Conservation (phyloP, 2,329 filamentous ascomycete species). For the Uncinocarpus reesii region DNA sequence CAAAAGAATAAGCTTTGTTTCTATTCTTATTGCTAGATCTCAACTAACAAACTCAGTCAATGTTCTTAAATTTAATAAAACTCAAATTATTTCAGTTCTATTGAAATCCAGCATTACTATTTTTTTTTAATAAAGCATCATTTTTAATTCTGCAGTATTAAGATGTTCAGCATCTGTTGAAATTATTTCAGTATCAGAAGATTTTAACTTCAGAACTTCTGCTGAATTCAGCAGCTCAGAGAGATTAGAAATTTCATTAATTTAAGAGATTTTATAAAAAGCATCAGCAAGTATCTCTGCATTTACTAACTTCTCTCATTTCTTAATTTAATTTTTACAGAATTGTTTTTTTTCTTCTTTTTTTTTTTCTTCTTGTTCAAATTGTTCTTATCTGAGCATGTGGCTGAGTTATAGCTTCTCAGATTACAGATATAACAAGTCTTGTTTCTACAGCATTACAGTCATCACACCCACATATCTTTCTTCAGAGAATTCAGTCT, state of each 20-base stretch:
- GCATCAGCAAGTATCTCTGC: not conserved
- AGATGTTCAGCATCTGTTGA: no score
- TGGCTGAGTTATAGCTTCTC: no score
- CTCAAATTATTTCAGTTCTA: no score
- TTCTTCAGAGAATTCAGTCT: no score
- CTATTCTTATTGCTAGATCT: not conserved
- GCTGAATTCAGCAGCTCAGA: not conserved
- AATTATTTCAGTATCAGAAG: not conserved
- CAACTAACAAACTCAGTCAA: not conserved
- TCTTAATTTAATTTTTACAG: not conserved
- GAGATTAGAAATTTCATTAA: not conserved
- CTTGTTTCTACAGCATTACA: no score
- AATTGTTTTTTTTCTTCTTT: not conserved
- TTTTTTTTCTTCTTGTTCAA: not conserved
- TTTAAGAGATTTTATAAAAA: not conserved
- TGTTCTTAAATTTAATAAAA: not conserved
- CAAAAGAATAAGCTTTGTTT: no score
- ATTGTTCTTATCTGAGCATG: no score
- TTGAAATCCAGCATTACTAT: no score
- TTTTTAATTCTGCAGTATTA: no score
- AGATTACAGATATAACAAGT: no score
- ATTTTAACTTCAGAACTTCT: not conserved
- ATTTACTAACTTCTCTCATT: not conserved
- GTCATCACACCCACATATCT: no score
- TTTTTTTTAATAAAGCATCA: no score